These are phyloP conservation scores for Solioccasus polychromus DNA, from an alignment of 768 basidiomycete species.

Conservation along the genomic window DNA sequence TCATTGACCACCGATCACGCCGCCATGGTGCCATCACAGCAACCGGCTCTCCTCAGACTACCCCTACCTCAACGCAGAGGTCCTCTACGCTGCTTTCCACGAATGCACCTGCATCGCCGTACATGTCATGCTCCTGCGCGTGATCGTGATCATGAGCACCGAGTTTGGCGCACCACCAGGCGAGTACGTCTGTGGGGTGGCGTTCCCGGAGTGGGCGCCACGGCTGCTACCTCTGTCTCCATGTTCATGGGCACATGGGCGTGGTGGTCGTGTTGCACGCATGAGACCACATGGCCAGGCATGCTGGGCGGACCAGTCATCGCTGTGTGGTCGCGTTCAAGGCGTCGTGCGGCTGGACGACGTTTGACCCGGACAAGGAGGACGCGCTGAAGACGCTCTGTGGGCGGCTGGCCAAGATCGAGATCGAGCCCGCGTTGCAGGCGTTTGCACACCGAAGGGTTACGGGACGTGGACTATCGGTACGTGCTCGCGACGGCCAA, in stretches of 20 bases:
- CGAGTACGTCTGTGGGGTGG: too few relatives aligned
- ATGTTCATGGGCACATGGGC: too few relatives aligned
- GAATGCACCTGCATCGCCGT: constrained; percentile 97
- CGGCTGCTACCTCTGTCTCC: constrained; percentile 9
- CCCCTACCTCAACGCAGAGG: constrained; percentile 92
- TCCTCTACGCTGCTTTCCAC: constrained; percentile 79
- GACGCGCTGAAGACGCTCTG: constrained; percentile 41
- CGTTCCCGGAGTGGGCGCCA: constrained; percentile 15
- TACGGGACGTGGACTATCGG: constrained; percentile 60
- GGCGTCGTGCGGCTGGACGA: constrained; percentile 44
- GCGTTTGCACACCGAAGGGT: constrained; percentile 45
- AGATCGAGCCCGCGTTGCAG: constrained; percentile 43
- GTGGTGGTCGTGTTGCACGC: too few relatives aligned
- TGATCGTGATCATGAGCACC: constrained; percentile 87
- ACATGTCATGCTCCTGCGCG: constrained; percentile 78
- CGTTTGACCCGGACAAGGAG: constrained; percentile 52
- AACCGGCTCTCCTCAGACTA: constrained; percentile 66
- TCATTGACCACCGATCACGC: constrained; percentile 70
- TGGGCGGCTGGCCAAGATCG: constrained; percentile 35
- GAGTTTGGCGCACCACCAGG: constrained; percentile 71
- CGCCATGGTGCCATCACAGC: constrained; percentile 91
- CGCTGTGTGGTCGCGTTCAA: constrained; percentile 1
- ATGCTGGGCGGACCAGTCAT: constrained; percentile 22
- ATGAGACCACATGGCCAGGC: too few relatives aligned
- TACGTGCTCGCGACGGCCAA: constrained; percentile 80